These are phyloP conservation scores for Nepenthes mirabilis DNA, from an alignment of 148 eudicot species.

Conservation along the genomic window DNA sequence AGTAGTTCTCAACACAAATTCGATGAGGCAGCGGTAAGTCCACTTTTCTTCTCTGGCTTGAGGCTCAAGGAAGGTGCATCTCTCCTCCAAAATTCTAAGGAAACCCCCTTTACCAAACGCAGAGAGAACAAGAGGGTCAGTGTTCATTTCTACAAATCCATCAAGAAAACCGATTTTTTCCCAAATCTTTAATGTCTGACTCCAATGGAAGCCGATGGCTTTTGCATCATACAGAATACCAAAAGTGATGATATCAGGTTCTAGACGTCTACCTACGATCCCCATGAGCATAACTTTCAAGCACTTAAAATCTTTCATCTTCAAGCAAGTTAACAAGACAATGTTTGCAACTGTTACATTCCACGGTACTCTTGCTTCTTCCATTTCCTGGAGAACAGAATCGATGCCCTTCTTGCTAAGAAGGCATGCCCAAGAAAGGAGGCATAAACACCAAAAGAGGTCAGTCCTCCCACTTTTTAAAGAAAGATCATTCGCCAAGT, in stretches of 20 bases:
- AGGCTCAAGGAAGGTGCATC: slow-evolving; percentile 14
- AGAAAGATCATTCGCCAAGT: slow-evolving; percentile 21
- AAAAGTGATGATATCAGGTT: slow-evolving; percentile 28
- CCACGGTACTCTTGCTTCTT: slow-evolving; percentile 20
- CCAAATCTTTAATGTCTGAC: slow-evolving; percentile 16
- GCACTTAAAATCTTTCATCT: slow-evolving; percentile 25
- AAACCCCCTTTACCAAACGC: slow-evolving; percentile 36
- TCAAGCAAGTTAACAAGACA: slow-evolving; percentile 14
- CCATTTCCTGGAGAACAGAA: slow-evolving; percentile 22
- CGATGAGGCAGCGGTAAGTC: slow-evolving; percentile 20
- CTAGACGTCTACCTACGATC: slow-evolving; percentile 15
- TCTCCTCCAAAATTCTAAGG: slow-evolving; percentile 21
- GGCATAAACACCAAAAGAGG: slow-evolving; percentile 24
- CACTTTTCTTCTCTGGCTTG: slow-evolving; percentile 15
- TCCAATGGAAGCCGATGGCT: slow-evolving; percentile 17
- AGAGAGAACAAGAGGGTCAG: slow-evolving; percentile 24
- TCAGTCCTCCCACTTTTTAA: slow-evolving; percentile 19
- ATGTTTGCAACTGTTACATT: slow-evolving; percentile 21
- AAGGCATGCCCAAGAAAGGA: slow-evolving; percentile 23
- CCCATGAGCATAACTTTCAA: slow-evolving; percentile 12
- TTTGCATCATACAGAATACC: slow-evolving; percentile 27
- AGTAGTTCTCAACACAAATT: slow-evolving; percentile 15
- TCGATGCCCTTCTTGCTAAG: slow-evolving; percentile 25
- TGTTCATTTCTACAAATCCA: slow-evolving; percentile 23
- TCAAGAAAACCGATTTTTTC: slow-evolving; percentile 19